A percentile compares a stretch with the other conserved stretches of the same genome.
phyloP scores from a whole-genome alignment of 2,329 filamentous ascomycete species.

The Trichoderma citrinoviride region DNA sequence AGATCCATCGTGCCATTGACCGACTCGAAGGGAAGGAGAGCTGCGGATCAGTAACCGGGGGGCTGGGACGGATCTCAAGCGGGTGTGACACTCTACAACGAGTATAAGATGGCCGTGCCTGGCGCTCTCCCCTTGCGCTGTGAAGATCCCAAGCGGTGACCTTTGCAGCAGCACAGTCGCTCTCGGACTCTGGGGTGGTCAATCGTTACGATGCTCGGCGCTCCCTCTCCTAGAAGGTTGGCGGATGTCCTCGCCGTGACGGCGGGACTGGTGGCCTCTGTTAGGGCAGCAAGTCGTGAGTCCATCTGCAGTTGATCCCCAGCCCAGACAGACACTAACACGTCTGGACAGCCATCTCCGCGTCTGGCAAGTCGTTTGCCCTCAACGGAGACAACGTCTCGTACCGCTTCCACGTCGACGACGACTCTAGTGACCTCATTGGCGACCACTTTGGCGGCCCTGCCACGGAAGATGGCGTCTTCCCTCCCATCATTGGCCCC shows the following conservation, averaged over 20 bases:
- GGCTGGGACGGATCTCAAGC: neutral
- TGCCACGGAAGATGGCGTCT: constrained; percentile 46
- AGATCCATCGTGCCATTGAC: constrained; percentile 10
- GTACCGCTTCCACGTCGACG: constrained; percentile 63
- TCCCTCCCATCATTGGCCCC: constrained; percentile 39
- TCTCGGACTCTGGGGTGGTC: neutral
- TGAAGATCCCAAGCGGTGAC: neutral
- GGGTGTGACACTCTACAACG: neutral
- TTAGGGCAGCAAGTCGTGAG: constrained; percentile 17
- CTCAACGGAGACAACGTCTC: constrained; percentile 56
- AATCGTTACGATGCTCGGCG: constrained; percentile 2
- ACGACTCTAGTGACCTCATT: constrained; percentile 53
- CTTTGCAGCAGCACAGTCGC: neutral
- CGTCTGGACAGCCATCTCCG: constrained; percentile 42
- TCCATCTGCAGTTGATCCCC: neutral
- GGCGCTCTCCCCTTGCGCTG: neutral
- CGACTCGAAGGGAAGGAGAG: constrained; percentile 11
- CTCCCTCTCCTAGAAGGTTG: neutral
- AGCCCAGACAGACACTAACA: neutral
- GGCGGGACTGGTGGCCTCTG: constrained; percentile 3
- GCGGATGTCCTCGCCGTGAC: constrained; percentile 11
- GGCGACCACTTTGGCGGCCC: constrained; percentile 61
- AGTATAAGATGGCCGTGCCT: constrained; percentile 4
- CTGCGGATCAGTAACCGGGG: neutral
- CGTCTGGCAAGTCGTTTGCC: constrained; percentile 55